Base-by-base conservation (phyloP, 768 basidiomycete genomes). In the Leccinum imitatum region DNA sequence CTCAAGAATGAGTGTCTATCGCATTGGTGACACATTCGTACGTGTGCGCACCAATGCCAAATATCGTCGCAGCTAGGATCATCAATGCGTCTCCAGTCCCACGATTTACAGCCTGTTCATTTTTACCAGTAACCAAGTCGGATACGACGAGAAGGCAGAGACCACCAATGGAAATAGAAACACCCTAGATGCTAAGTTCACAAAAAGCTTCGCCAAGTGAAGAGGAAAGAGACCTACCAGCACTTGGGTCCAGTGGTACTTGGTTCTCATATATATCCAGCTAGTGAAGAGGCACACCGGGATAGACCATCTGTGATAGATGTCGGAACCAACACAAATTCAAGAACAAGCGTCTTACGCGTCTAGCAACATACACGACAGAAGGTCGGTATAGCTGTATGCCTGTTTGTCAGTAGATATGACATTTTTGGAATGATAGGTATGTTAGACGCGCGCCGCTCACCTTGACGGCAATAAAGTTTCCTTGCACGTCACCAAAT, bases 331-430 rank as follows among this genome's bases (percentile, higher is more conserved):
- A n/a, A 37, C 11, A 57, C 10, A 21, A 0, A 23, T 13, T 25
- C 21, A 50, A 17, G 13, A 37, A 13, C 27, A 8, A 25, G 19
- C 6, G 37, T 61, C 84, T 67, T 67, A 91, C 85, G 92, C 90
- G 67, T 93, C 90, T 48, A 95, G 85, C n/a, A 95, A 81, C 90
- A 93, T 93, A 68, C 90, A 92, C 0, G 93, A 94, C 39, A 95
- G 77, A 5, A 95, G 79, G 65, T 90, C 91, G 39, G 92, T 93
- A 75, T 90, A 93, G 75, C 87, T 79, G 69, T 87, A 93, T 19
- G 92, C 90, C 84, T 88, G 53, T 50, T 33, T 5, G 3, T 30
- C 31, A 59, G 21, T 14, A 48, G 6, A 27, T 25, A 27, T 8
- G 50, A 51, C 35, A 27, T 2, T 25, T 55, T 37, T 54, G 19